A percentile compares a stretch with the other conserved stretches of the same genome.
Evolutionary conservation across 176 grass and related monocot species (phyloP).

Genomic region (Sorghum bicolor): Sorghum_bicolor_NCBIv3 NC_012872.2:73926501-73927000

Average conservation of each 20-base stretch:
- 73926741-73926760: conserved; percentile 56
- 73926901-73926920: conserved; percentile 18
- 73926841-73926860: conserved; percentile 7
- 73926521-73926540: conserved; percentile 79
- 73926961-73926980: not conserved
- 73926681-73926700: not conserved
- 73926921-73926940: not conserved
- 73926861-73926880: not conserved
- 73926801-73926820: not conserved
- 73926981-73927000: not conserved
- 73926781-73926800: conserved; percentile 65
- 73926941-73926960: not conserved
- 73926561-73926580: conserved; percentile 40
- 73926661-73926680: not conserved
- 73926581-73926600: not conserved
- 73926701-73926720: conserved; percentile 66
- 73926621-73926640: not conserved
- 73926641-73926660: not conserved
- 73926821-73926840: conserved; percentile 13
- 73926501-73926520: conserved; percentile 78
- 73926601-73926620: not conserved
- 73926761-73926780: conserved; percentile 47
- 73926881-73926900: not conserved
- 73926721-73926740: conserved; percentile 59
- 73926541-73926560: conserved; percentile 74